These are phyloP conservation scores for Zarea fungicola DNA, from an alignment of 2,329 filamentous ascomycete species.

Conservation along the genomic window DNA sequence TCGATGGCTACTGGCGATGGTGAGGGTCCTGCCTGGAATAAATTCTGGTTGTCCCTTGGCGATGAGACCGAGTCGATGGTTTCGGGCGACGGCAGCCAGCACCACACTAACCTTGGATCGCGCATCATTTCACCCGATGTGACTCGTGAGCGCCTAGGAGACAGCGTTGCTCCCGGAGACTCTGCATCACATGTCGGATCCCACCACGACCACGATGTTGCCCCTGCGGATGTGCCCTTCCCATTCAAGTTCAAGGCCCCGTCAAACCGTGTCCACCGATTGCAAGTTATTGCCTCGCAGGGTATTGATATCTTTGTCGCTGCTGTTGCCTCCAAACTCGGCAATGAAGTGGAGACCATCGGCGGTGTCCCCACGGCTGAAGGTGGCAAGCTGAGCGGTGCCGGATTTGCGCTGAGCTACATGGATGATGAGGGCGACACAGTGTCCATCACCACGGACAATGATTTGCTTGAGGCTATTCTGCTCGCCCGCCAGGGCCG, in stretches of 20 bases:
- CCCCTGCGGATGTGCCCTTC: slow-evolving; percentile 71
- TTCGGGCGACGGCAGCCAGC: slow-evolving; percentile 81
- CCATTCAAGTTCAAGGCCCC: slow-evolving; percentile 99
- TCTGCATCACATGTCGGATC: slow-evolving; percentile 89
- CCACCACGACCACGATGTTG: slow-evolving; percentile 54
- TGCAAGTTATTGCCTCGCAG: slow-evolving; percentile 76
- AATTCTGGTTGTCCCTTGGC: slow-evolving; percentile 96
- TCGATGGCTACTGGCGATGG: slow-evolving; percentile 84
- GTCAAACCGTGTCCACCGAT: slow-evolving; percentile 84
- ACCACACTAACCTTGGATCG: slow-evolving; percentile 60
- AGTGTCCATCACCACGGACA: slow-evolving; percentile 92
- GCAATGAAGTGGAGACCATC: slow-evolving; percentile 73
- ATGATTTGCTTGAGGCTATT: slow-evolving; percentile 88
- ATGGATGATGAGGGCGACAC: slow-evolving; percentile 95
- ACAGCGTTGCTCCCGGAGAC: slow-evolving; percentile 87
- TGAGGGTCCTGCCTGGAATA: slow-evolving; percentile 98
- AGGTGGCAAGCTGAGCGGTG: slow-evolving; percentile 68
- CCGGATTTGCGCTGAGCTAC: slow-evolving; percentile 90
- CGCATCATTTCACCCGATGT: slow-evolving; percentile 78
- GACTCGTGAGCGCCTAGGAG: slow-evolving; percentile 62
- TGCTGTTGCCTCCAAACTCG: slow-evolving; percentile 78
- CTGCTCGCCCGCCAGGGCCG: slow-evolving; percentile 69
- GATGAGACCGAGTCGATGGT: slow-evolving; percentile 94
- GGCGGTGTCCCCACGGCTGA: slow-evolving; percentile 75
- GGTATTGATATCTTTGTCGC: slow-evolving; percentile 76